A percentile compares a stretch with the other conserved stretches of the same genome.
phyloP scores from a whole-genome alignment of 352 stramenopile species.

The Phytophthora chlamydospora region DNA sequence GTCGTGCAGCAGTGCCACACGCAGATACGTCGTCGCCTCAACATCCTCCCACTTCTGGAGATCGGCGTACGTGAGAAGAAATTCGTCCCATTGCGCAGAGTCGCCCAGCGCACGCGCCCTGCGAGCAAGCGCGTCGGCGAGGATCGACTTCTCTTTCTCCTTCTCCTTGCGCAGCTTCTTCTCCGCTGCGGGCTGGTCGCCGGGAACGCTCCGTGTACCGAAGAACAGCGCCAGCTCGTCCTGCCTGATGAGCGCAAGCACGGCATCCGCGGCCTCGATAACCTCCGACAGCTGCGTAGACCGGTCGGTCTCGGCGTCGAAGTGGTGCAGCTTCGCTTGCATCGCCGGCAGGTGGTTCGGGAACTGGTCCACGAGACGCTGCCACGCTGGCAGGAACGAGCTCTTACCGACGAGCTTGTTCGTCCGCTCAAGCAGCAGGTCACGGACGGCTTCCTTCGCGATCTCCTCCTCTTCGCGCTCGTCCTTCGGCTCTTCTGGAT shows the following conservation, averaged over 20 bases:
- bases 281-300: slow-evolving; percentile 53
- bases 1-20: slow-evolving; percentile 70
- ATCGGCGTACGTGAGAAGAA: slow-evolving; percentile 48
- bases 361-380: slow-evolving; percentile 59
- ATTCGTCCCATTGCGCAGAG: slow-evolving; percentile 56
- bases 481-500: slow-evolving; percentile 72
- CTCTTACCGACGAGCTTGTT: slow-evolving; percentile 76
- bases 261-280: slow-evolving; percentile 56
- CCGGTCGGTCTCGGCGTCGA: slow-evolving; percentile 65
- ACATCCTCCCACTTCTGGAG: slow-evolving; percentile 85
- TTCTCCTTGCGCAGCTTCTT: slow-evolving; percentile 85
- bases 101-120: slow-evolving; percentile 79
- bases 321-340: slow-evolving; percentile 77
- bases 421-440: slow-evolving; percentile 68
- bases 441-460: slow-evolving; percentile 74
- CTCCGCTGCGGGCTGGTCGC: slow-evolving; percentile 50
- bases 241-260: slow-evolving; percentile 66
- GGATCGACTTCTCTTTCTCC: slow-evolving; percentile 69
- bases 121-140: slow-evolving; percentile 70
- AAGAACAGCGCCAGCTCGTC: slow-evolving; percentile 79
- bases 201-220: slow-evolving; percentile 61
- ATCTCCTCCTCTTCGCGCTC: slow-evolving; percentile 70
- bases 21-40: slow-evolving; percentile 55
- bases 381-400: slow-evolving; percentile 59
- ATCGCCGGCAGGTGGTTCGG: slow-evolving; percentile 63